Base-by-base conservation (phyloP, 768 basidiomycete species). In the Trametes elegans region DNA sequence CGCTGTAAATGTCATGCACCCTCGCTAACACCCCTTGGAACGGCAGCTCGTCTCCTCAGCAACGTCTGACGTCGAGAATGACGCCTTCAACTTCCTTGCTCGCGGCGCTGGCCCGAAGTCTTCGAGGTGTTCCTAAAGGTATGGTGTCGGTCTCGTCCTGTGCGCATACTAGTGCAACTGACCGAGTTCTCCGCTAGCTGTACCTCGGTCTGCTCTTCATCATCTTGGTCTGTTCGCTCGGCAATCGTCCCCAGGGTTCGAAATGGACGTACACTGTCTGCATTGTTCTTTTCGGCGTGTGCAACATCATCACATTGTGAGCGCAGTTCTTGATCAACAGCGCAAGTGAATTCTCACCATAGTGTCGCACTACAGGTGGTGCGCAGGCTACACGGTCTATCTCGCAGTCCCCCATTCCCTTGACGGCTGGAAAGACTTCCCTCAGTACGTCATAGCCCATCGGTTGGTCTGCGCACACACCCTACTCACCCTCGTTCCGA, bases 181-280 rank as follows among this genome's bases (percentile, higher is more conserved):
- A 34, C 18, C 7, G 18, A 24, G 26, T 8, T 19, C 1, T 11
- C 21, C 18, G 18, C 10, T 51, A 89, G 76, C 71, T 96, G 44
- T 96, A 94, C 71, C 89, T 96, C 59, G 88, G 81, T 36, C 76
- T 94, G 42, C 75, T 96, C 62, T 93, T 90, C 70, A 81, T 93
- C 49, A 79, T 88, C 59, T 76, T 85, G 46, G 87, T 93, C 47
- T 92, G 90, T 74, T 93, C 93, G 29, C 84, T 95, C 50, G 93
- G 93, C 36, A 96, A 96, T 72, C 85, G 93, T 45, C 93, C 93
- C 44, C 89, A 88, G 77, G 93, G 93, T 23, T 91, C 89, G 10
- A 90, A 92, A 72, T 91, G 85, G 84, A 86, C 84, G 53, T 95
- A 95, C 68, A 79, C 80, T 14, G 61, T 85, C 28, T 83, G 87